Base-by-base conservation (phyloP, 768 basidiomycete genomes). In the Rhizopogon vinicolor region DNA sequence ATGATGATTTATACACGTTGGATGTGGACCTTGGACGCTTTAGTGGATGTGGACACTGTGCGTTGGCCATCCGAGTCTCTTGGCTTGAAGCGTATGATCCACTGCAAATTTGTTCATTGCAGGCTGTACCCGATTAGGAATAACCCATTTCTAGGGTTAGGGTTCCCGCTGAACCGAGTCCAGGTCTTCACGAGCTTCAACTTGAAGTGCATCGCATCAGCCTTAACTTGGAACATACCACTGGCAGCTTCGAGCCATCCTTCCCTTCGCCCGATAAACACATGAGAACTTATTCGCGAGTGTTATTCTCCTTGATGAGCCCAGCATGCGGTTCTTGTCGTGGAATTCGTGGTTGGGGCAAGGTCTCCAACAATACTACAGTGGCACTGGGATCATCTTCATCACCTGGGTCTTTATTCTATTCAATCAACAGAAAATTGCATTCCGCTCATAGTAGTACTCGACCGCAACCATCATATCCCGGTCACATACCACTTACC, bases 401-500 rank as follows among this genome's bases (percentile, higher is more conserved):
- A 3, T 37, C 33, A 14, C 19, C 35, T 6, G 25, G 46, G 46
- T 35, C 35, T 37, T 37, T 10, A 48, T 48, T 33, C 19, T 14
- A 35, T 16, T 1, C 46, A 6, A 49, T 19, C 48, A 49, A 37
- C 19, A 16, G 33, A 49, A 25, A 25, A 5, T 16, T 37, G 7
- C 68, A 60, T 41, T 8, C 50, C 28, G 53, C 62, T 28, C 64
- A 62, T 41, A 58, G 62, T 18, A 49, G 42, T 29, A 37, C 54
- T 6, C 19, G 41, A 1, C 44, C 51, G 25, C 54, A 58, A n/a
- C 74, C 89, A 35, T 78, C 81, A 6, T 93, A 93, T 65, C 78
- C 84, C 14, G 91, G 89, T 29, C 89, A 92, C 68, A 82, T 95
- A 55, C 91, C 90, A 12, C 75, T 98, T 43, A 89, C 80, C 65